These are phyloP conservation scores for Talaromyces sp. DNA, from an alignment of 2,329 filamentous ascomycete species.

Conservation along the genomic window DNA sequence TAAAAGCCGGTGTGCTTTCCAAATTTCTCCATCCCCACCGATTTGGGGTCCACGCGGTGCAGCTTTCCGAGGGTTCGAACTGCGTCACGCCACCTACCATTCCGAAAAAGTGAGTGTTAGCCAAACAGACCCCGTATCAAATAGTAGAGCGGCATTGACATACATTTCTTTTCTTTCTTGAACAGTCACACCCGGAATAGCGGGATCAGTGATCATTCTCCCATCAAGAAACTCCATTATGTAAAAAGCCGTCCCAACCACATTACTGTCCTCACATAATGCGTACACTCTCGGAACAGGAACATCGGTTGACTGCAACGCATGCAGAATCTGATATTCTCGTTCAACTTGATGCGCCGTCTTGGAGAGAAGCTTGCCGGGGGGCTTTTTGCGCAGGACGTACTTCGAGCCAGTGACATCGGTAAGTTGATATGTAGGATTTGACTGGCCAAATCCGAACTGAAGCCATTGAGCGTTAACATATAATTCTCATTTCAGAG, in stretches of 20 bases:
- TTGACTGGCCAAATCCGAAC: conserved; percentile 97
- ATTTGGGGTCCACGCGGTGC: conserved; percentile 65
- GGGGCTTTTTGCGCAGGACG: conserved; percentile 96
- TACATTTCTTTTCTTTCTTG: conserved; percentile 68
- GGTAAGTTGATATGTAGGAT: conserved; percentile 91
- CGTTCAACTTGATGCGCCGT: conserved; percentile 95
- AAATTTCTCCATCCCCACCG: conserved; percentile 65
- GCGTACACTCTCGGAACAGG: conserved; percentile 78
- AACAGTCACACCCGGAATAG: conserved; percentile 66
- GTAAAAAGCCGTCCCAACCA: conserved; percentile 91
- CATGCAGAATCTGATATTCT: conserved; percentile 85
- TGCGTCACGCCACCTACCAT: conserved; percentile 71
- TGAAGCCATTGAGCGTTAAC: conserved; percentile 34
- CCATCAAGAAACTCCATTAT: conserved; percentile 95
- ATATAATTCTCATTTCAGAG: neutral
- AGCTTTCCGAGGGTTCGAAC: conserved; percentile 78
- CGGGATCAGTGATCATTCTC: conserved; percentile 84
- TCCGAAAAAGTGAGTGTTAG: neutral
- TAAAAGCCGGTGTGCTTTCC: conserved; percentile 77
- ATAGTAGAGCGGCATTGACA: conserved; percentile 16
- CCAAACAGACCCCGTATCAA: neutral
- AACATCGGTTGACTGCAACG: conserved; percentile 72
- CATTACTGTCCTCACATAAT: conserved; percentile 73
- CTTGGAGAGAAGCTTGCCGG: conserved; percentile 86
- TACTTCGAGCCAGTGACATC: conserved; percentile 64